Evolutionary conservation across 192 early-diverging fungal genomes (phyloP), one percentile per base, ranked within the genome.

Genomic region (Piromyces sp.): DNA sequence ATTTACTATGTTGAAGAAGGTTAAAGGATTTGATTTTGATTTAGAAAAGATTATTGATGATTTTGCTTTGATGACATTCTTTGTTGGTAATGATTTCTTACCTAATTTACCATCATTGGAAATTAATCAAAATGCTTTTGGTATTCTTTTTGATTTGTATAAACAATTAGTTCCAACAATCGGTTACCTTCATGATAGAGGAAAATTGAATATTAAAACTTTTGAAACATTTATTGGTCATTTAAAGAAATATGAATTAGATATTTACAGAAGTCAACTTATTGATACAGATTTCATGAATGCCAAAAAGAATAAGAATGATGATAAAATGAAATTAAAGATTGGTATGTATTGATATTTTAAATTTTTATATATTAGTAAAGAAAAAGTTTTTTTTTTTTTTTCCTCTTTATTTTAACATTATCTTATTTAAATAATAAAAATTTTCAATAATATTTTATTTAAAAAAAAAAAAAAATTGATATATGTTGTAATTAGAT

Each of bases 51-150:
- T 98, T 22, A 93, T 99, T 84, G 97, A 99, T 83, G 97, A 99
- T 86, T 98, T 97, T 92, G 95, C 98, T 78, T 92, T 99, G 81
- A 83, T 99, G 86, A 94, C 93, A 83, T 98, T 97, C 87, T 99
- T 99, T 88, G 96, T 99, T 26, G 97, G 97, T 79, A 99, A 99
- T 85, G 97, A 99, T 86, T 98, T 98, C 83, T 88, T 99, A 98
- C 51, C 51, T 22, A 68, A 68, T n/a, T 68, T 68, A 68, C 51
- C 51, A 22, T 68, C 51, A n/a, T 68, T 68, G n/a, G 51, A 68
- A 68, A 68, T 98, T 79, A 93, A 94, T 79, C 96, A 99, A 87
- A 95, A 96, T 37, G 96, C 97, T 13, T 90, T 99, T 80, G 95
- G 95, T 80, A 90, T 90, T 51, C 87, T 99, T 79, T 94, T 96